Conservation (phyloP, 805 yeast species). For the Wickerhamiella cacticola region DNA sequence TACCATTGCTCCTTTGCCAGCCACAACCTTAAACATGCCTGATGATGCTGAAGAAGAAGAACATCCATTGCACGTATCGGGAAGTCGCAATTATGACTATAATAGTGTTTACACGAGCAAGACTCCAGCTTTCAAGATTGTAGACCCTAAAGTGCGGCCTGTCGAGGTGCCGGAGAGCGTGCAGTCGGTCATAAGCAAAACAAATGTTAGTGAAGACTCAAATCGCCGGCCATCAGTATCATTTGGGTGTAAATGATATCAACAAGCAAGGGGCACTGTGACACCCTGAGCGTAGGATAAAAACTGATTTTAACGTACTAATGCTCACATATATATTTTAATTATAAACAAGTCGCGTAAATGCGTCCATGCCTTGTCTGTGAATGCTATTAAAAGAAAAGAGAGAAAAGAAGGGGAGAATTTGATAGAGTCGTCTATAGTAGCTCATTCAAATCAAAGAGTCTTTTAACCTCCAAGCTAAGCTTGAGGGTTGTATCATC, state of each 20-base stretch:
- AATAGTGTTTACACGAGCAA: conserved; percentile 15
- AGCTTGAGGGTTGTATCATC: conserved; percentile 18
- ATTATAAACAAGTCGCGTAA: too few species aligned
- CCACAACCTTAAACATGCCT: conserved; percentile 73
- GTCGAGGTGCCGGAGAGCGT: conserved; percentile 18
- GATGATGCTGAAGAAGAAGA: conserved; percentile 37
- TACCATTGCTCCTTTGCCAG: conserved; percentile 64
- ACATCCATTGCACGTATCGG: conserved; percentile 17
- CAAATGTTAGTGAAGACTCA: not conserved
- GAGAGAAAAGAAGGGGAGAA: too few species aligned
- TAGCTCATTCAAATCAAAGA: conserved; percentile 9
- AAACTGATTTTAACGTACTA: too few species aligned
- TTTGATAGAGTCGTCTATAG: too few species aligned
- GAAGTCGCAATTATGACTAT: conserved; percentile 20
- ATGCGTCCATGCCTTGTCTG: too few species aligned
- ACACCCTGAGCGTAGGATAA: too few species aligned
- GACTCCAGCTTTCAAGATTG: conserved; percentile 19
- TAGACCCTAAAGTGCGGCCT: conserved; percentile 23
- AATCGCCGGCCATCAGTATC: not conserved
- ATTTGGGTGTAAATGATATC: not conserved
- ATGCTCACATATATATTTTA: too few species aligned
- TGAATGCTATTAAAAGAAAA: too few species aligned
- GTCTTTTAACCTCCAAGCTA: conserved; percentile 15
- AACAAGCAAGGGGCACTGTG: too few species aligned
- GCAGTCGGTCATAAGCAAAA: not conserved